Base-by-base conservation (phyloP, 805 yeast genomes). In the Lipomyces yamadae region DNA sequence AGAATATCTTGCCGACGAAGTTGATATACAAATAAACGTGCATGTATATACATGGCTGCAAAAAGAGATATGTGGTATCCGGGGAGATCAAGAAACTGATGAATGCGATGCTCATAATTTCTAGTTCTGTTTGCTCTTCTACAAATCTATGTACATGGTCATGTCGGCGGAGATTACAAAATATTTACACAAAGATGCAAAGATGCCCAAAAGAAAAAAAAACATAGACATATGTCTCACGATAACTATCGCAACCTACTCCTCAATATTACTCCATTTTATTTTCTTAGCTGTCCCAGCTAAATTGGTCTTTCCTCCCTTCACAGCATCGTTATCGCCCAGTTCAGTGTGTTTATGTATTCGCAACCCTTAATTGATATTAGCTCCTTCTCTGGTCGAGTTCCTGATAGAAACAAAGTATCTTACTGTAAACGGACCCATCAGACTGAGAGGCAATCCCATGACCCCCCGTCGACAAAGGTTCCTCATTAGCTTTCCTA, bases 291-390 rank as follows among this genome's bases (percentile, higher is more conserved):
- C 52, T 11, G 67, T 61, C 11, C 71, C 71, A 6, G 70, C 63
- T 8, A 68, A 62, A 42, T 52, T 68, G 15, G 67, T 63, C 54
- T 68, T 68, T 24, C 70, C 70, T 11, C 70, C 70, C 42, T 88
- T 90, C 72, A 91, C 83, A 57, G 86, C 83, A 45, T 92, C 96
- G 76, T 94, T 94, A 75, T 92, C 97, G 24, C 98, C 98, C 61
- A 94, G 80, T 78, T 94, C 98, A 0, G 96, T 90, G 58, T 89
- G 86, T 59, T 85, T 78, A 75, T 92, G 97, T 72, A 94, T 87
- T 71, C 88, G 88, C 33, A 29, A 55, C 59, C n/a, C 24, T 24
- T 24, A 24, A 24, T 24, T 24, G 24, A 24, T 24, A 24, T 24
- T 24, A 24, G 24, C 24, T 24, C 24, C 53, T n/a, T 37, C 34